Conservation (phyloP, 192 early-diverging fungal species). For the Umbelopsis sp. region DNA sequence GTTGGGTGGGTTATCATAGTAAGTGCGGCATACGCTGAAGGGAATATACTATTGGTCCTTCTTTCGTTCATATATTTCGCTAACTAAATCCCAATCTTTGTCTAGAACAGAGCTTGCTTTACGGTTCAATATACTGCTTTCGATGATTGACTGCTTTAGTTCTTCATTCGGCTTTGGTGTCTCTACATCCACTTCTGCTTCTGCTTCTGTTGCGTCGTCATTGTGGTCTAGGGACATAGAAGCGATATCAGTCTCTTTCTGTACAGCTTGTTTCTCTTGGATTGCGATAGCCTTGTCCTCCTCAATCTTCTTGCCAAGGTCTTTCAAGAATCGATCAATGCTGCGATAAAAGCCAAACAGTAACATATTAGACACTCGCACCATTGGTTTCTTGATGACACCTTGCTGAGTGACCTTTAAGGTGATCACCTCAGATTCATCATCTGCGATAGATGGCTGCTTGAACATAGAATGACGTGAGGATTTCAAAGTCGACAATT, state of each 20-base stretch:
- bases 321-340: slow-evolving; percentile 40
- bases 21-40: background rate
- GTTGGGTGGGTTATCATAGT: background rate
- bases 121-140: background rate
- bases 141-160: background rate
- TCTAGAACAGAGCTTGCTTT: slow-evolving; percentile 10
- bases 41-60: slow-evolving; percentile 11
- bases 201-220: background rate
- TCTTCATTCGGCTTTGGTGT: background rate
- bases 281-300: slow-evolving; percentile 4
- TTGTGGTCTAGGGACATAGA: background rate
- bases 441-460: background rate
- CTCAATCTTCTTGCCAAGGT: slow-evolving; percentile 25
- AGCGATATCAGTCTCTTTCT: background rate
- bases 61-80: slow-evolving; percentile 38
- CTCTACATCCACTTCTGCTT: background rate
- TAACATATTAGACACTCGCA: slow-evolving; percentile 25
- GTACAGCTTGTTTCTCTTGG: background rate
- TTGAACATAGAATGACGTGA: background rate
- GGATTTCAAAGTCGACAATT: slow-evolving; percentile 2
- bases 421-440: background rate
- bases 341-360: slow-evolving; percentile 35
- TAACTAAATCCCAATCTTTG: slow-evolving; percentile 37
- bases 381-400: slow-evolving; percentile 35
- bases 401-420: slow-evolving; percentile 39